Conservation (phyloP, 352 stramenopile species). For the Pythium aristosporum region DNA sequence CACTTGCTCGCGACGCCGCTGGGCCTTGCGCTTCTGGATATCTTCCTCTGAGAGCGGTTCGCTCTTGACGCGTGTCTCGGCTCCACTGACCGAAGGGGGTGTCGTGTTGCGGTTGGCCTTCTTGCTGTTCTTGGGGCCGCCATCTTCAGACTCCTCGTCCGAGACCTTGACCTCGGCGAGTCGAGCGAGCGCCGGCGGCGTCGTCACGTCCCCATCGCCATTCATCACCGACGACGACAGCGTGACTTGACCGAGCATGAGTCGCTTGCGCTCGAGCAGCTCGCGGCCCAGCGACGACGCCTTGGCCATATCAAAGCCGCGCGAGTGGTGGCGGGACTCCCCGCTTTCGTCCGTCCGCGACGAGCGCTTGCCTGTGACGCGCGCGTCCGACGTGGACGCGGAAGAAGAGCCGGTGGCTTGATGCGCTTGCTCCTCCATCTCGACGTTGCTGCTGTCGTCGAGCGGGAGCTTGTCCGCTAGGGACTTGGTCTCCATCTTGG, state of each 20-base stretch:
- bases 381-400: background rate
- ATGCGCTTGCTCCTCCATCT: slow-evolving; percentile 5
- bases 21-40: slow-evolving; percentile 58
- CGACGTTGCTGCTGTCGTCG: background rate
- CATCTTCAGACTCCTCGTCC: slow-evolving; percentile 32
- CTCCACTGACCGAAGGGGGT: background rate
- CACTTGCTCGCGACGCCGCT: slow-evolving; percentile 61
- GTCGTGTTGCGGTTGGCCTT: slow-evolving; percentile 21
- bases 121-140: slow-evolving; percentile 23
- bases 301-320: slow-evolving; percentile 17
- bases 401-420: background rate
- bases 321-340: background rate
- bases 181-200: background rate
- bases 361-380: slow-evolving; percentile 22
- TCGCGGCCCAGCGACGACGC: slow-evolving; percentile 39
- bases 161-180: slow-evolving; percentile 17
- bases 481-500: slow-evolving; percentile 24
- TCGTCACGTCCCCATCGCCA: slow-evolving; percentile 6
- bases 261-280: slow-evolving; percentile 45
- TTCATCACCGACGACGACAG: slow-evolving; percentile 5
- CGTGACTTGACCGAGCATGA: slow-evolving; percentile 36
- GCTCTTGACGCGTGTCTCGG: slow-evolving; percentile 9
- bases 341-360: slow-evolving; percentile 8
- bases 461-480: slow-evolving; percentile 12
- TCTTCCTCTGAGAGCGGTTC: slow-evolving; percentile 46